phyloP scores from a whole-genome alignment of 2,329 filamentous ascomycete species.

The Ciborinia camelliae region DNA sequence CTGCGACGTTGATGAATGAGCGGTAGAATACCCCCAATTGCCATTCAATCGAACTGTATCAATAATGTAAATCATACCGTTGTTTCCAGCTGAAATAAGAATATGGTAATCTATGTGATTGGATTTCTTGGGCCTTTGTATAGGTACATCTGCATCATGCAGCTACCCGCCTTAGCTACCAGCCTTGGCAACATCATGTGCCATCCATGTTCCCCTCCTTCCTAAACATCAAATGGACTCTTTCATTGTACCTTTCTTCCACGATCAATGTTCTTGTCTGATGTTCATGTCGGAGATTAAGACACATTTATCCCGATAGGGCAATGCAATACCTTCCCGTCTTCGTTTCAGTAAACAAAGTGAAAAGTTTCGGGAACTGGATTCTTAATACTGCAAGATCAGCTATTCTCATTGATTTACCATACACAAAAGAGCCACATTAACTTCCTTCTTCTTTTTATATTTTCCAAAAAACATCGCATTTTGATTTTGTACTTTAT shows the following conservation, averaged over 20 bases:
- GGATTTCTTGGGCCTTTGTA: background rate
- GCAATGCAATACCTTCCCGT: background rate
- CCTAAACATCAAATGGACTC: background rate
- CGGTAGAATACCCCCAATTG: background rate
- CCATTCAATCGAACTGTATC: background rate
- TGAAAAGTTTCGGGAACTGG: background rate
- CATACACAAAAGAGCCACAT: background rate
- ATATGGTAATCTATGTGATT: background rate
- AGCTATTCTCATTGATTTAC: background rate
- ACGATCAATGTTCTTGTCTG: background rate
- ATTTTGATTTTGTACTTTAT: background rate
- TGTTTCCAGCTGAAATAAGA: background rate
- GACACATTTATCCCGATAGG: background rate
- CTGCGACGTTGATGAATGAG: slow-evolving; percentile 27
- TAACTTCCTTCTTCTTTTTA: background rate
- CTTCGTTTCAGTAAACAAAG: background rate
- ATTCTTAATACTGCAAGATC: too few species aligned
- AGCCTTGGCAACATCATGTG: background rate
- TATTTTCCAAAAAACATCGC: too few species aligned
- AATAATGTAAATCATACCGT: background rate
- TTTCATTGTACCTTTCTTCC: background rate
- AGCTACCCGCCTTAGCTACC: background rate
- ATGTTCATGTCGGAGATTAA: background rate
- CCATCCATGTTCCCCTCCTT: background rate
- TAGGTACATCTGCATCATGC: background rate